Conservation (phyloP, 192 early-diverging fungal genomes). For the Endogone sp. region DNA sequence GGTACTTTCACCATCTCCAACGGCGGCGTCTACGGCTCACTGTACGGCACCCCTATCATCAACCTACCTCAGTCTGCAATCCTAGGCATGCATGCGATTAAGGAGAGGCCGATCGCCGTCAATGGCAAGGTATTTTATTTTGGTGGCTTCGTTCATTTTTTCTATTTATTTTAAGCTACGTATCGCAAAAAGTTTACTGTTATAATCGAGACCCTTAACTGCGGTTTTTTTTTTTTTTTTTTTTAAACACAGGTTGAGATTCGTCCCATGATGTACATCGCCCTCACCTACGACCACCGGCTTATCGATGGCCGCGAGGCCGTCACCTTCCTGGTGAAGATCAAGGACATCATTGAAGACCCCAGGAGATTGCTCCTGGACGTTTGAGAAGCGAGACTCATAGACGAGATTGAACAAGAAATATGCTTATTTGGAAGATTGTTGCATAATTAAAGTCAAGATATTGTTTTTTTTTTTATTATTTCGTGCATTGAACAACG, state of each 20-base stretch:
- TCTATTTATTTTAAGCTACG: constrained; percentile 4
- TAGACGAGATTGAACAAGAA: not conserved
- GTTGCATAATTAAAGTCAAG: not conserved
- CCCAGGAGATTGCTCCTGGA: constrained; percentile 87
- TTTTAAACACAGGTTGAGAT: constrained; percentile 55
- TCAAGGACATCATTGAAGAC: constrained; percentile 97
- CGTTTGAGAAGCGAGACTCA: constrained; percentile 26
- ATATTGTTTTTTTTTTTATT: too few relatives aligned
- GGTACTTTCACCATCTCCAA: constrained; percentile 99
- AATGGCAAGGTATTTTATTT: constrained; percentile 72
- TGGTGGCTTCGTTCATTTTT: not conserved
- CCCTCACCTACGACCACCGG: constrained; percentile 98
- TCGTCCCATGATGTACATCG: constrained; percentile 96
- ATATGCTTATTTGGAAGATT: not conserved
- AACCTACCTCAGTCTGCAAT: constrained; percentile 97
- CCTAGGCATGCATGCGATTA: constrained; percentile 98
- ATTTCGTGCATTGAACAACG: too few relatives aligned
- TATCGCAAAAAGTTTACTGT: too few relatives aligned
- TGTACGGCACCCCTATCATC: constrained; percentile 98
- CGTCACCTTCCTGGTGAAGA: constrained; percentile 94
- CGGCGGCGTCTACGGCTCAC: constrained; percentile 97
- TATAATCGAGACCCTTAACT: constrained; percentile 3
- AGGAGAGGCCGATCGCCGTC: constrained; percentile 93
- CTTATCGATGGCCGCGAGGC: constrained; percentile 99
- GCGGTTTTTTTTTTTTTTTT: not conserved